A percentile compares a stretch with the other conserved stretches of the same genome.
Evolutionary conservation across 441 rosid species (phyloP).

Genomic region (Populus hybrid): DNA sequence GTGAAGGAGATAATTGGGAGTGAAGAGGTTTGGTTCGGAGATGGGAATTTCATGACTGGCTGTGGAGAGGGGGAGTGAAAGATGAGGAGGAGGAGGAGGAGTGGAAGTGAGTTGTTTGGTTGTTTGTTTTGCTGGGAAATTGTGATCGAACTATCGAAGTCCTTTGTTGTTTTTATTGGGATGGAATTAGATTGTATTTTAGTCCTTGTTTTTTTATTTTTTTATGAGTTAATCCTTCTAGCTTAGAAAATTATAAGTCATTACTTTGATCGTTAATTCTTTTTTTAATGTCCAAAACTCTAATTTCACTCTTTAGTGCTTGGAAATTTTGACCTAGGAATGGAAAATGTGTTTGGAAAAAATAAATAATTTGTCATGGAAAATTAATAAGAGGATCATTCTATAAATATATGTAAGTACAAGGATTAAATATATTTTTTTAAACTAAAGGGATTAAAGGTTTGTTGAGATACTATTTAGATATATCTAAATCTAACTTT

Average conservation of each 20-base stretch:
- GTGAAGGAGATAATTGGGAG: conserved; percentile 15
- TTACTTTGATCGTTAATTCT: background rate
- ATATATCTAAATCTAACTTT: too few species aligned
- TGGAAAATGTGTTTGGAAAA: too few species aligned
- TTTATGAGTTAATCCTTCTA: background rate
- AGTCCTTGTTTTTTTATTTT: background rate
- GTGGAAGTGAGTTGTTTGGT: background rate
- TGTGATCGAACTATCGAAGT: background rate
- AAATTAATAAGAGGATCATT: too few species aligned
- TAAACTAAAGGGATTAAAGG: too few species aligned
- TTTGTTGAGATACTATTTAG: too few species aligned
- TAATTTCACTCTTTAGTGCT: too few species aligned
- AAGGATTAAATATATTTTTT: too few species aligned
- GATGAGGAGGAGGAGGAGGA: background rate
- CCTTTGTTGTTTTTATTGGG: background rate
- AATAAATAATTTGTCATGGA: too few species aligned
- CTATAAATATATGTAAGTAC: too few species aligned
- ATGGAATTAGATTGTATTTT: background rate
- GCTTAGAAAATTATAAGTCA: background rate
- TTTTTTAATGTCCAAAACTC: too few species aligned
- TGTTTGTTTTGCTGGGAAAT: background rate
- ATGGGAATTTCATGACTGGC: conserved; percentile 23
- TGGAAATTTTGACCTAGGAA: too few species aligned
- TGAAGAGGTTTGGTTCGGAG: conserved; percentile 12
- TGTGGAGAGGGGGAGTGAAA: background rate